These are phyloP conservation scores for Hyaloperonospora brassicae DNA, from an alignment of 352 stramenopile species.

Conservation along the genomic window DNA sequence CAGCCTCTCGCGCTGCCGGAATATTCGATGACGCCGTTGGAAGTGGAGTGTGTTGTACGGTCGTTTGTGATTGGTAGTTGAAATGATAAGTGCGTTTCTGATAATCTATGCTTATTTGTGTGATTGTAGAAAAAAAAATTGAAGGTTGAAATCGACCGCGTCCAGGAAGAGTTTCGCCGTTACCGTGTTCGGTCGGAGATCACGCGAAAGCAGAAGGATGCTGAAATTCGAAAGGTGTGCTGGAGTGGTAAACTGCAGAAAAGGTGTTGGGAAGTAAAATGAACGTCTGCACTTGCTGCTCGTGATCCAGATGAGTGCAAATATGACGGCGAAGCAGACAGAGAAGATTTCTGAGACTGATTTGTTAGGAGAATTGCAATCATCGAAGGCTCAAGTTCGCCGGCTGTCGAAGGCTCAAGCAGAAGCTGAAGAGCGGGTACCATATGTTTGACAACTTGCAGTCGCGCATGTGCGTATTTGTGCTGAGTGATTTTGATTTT, in stretches of 20 bases:
- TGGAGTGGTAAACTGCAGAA: neutral
- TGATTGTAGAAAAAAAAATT: slow-evolving; percentile 62
- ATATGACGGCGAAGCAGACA: slow-evolving; percentile 60
- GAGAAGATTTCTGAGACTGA: slow-evolving; percentile 77
- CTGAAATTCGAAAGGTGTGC: slow-evolving; percentile 73
- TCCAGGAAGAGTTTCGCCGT: slow-evolving; percentile 82
- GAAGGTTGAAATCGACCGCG: slow-evolving; percentile 73
- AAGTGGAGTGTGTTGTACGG: slow-evolving; percentile 67
- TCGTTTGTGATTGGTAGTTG: neutral
- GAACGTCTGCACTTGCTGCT: neutral
- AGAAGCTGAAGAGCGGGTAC: slow-evolving; percentile 71
- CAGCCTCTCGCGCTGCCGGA: slow-evolving; percentile 59
- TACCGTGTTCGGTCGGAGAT: slow-evolving; percentile 85
- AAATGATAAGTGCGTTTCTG: neutral
- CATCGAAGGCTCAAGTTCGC: slow-evolving; percentile 62
- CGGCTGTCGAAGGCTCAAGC: slow-evolving; percentile 66
- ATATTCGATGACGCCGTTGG: slow-evolving; percentile 59
- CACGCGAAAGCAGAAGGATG: slow-evolving; percentile 84
- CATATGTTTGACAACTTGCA: neutral
- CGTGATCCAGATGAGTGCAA: slow-evolving; percentile 65
- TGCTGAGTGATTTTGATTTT: neutral
- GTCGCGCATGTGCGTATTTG: neutral
- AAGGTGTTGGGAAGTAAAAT: slow-evolving; percentile 1
- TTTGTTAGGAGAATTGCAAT: slow-evolving; percentile 58
- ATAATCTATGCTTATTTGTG: neutral